These are phyloP conservation scores for Flammula alnicola DNA, from an alignment of 1,284 basidiomycete species.

Conservation along the genomic window DNA sequence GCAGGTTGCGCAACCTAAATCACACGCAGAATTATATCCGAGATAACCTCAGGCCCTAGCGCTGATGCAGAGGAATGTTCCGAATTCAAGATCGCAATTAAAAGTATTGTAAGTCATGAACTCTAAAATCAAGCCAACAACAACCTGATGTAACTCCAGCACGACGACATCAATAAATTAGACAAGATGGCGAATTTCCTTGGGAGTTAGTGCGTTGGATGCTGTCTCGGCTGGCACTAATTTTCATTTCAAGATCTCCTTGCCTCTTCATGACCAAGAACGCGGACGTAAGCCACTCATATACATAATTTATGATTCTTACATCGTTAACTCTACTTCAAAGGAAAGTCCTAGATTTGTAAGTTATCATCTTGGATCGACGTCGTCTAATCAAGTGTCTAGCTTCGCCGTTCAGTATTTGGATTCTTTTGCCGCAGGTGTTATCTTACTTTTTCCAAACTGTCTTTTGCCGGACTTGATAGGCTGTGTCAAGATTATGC, in stretches of 20 bases:
- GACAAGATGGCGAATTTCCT: constrained; percentile 70
- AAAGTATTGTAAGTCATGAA: constrained; percentile 44
- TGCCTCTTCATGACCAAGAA: constrained; percentile 57
- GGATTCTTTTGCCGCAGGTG: constrained; percentile 80
- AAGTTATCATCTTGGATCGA: constrained; percentile 7
- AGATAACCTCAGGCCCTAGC: constrained; percentile 36
- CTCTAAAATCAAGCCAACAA: too few species aligned
- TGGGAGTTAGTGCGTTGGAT: constrained; percentile 46
- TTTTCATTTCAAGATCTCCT: constrained; percentile 27
- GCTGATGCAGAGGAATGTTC: constrained; percentile 33
- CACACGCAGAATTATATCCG: constrained; percentile 37
- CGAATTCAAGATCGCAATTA: constrained; percentile 41
- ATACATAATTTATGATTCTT: neutral
- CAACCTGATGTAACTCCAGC: constrained; percentile 37
- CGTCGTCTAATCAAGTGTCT: constrained; percentile 15
- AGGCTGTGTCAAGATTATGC: constrained; percentile 67
- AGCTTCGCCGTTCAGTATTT: constrained; percentile 76
- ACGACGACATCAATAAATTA: constrained; percentile 51
- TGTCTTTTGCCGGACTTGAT: constrained; percentile 70
- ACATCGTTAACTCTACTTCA: neutral
- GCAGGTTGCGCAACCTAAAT: constrained; percentile 44
- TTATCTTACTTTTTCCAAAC: constrained; percentile 71
- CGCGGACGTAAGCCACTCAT: constrained; percentile 44
- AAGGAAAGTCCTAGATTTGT: constrained; percentile 48
- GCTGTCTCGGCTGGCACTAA: neutral